These are phyloP conservation scores for Urtica urens DNA, from an alignment of 306 rosid species.

Conservation along the genomic window DNA sequence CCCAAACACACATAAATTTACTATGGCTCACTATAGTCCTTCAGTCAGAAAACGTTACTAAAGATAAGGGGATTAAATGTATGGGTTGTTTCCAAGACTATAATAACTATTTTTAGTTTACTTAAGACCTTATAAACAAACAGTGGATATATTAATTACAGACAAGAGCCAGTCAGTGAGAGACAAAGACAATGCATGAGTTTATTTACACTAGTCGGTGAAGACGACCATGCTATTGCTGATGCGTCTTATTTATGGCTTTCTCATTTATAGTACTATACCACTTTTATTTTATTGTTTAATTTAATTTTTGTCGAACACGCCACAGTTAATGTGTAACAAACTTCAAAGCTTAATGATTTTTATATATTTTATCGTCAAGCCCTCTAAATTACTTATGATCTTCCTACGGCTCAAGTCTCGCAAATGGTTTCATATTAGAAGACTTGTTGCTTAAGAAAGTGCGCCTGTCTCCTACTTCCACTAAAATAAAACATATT, in stretches of 20 bases:
- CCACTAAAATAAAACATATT: too few species aligned
- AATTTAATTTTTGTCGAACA: neutral
- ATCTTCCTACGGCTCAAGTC: neutral
- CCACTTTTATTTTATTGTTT: neutral
- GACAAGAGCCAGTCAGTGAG: neutral
- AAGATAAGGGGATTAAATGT: constrained; percentile 4
- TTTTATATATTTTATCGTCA: neutral
- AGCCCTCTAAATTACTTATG: neutral
- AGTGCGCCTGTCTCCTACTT: too few species aligned
- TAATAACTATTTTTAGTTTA: too few species aligned
- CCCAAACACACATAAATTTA: too few species aligned
- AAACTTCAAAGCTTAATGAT: constrained; percentile 3
- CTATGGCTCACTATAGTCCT: too few species aligned
- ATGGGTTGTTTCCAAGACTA: too few species aligned
- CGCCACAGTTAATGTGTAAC: constrained; percentile 2
- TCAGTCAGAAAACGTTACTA: neutral
- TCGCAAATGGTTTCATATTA: neutral
- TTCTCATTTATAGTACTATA: neutral
- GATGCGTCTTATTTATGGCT: neutral
- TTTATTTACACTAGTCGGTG: constrained; percentile 1
- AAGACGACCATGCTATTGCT: neutral
- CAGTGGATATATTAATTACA: neutral
- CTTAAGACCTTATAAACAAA: constrained; percentile 4
- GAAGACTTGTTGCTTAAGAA: too few species aligned
- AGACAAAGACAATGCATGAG: constrained; percentile 3